Evolutionary conservation across 108 stramenopile genomes (phyloP), one percentile per base, ranked within the genome.

Genomic region (Nitzschia sp.): DNA sequence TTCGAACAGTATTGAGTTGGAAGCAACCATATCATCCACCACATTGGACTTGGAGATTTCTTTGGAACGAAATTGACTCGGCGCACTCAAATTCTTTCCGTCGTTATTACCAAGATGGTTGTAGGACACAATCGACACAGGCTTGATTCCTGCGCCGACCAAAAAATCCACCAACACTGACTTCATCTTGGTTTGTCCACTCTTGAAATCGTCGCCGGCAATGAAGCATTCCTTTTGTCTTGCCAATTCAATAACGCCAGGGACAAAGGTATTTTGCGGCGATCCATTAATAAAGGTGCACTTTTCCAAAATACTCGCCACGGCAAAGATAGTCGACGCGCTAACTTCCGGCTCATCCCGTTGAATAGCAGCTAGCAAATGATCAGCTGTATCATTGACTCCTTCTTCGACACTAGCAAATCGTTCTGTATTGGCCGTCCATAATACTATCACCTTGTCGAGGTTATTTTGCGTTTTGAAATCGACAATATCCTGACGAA

Each of bases 61-160:
- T 80, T 99, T 99, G 77, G 93, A 95, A 18, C 98, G 95, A 82
- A 99, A 99, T 79, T 96, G 95, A 67, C 87, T 88, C 19, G 98
- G 98, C 2, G 97, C 96, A 58, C 85, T 88, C 31, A 99, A 82
- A 74, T 99, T 99, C 64, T 93, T 93, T 29, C 98, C 98, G 77
- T 99, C 98, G 70, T 99, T 99, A 77, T 99, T 99, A 15, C 98
- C 98, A 55, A 99, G 74, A 80, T 99, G 98, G 70, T 99, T 99
- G 93, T 99, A 99, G 46, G 93, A 95, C 8, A 97, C 98, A 77
- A 99, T 98, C 60, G 90, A 87, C 21, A 89, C 88, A 26, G 98
- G 98, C 72, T 98, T 98, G 84, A 98, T 96, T 46, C 98, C 98
- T 8, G 98, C 98, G 26, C 89, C 84, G 26, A 98, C 96, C 34